Conservation (phyloP, 257 asterid genomes). For the Haberlea rhodopensis region DNA sequence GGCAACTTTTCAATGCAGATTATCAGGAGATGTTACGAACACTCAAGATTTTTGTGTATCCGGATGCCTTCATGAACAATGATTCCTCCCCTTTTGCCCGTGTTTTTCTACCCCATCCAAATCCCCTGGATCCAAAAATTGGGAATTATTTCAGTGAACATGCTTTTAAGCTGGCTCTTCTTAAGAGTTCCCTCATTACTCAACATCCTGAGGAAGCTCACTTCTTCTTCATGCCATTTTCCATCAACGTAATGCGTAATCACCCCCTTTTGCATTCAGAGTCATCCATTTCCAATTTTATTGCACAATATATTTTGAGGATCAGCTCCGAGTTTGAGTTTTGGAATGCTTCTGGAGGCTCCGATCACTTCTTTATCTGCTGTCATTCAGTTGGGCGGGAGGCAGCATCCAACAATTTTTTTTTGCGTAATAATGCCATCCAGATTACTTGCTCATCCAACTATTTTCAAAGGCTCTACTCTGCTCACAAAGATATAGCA, state of each 20-base stretch:
- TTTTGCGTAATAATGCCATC: conserved; percentile 52
- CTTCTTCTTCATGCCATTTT: conserved; percentile 76
- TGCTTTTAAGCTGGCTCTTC: conserved; percentile 70
- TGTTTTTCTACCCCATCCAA: conserved; percentile 53
- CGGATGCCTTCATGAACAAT: conserved; percentile 34
- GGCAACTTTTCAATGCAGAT: conserved; percentile 55
- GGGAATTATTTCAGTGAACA: conserved; percentile 89
- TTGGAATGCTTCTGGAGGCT: conserved; percentile 80
- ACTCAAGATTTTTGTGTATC: conserved; percentile 60
- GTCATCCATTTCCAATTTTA: conserved; percentile 50
- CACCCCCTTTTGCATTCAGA: conserved; percentile 54
- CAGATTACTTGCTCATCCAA: conserved; percentile 72
- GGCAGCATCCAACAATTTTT: conserved; percentile 57
- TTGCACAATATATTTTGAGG: conserved; percentile 47
- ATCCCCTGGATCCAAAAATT: conserved; percentile 49
- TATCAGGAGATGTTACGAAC: conserved; percentile 52
- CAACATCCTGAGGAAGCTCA: conserved; percentile 47
- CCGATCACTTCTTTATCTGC: conserved; percentile 70
- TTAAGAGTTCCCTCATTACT: conserved; percentile 48
- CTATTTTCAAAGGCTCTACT: conserved; percentile 73
- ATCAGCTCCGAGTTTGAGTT: conserved; percentile 45
- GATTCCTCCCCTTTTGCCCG: conserved; percentile 38
- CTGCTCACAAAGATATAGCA: conserved; percentile 64
- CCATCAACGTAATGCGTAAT: conserved; percentile 70
- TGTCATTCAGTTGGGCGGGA: conserved; percentile 74